Conservation (phyloP, 306 rosid species). For the Psophocarpus tetragonolobus region DNA sequence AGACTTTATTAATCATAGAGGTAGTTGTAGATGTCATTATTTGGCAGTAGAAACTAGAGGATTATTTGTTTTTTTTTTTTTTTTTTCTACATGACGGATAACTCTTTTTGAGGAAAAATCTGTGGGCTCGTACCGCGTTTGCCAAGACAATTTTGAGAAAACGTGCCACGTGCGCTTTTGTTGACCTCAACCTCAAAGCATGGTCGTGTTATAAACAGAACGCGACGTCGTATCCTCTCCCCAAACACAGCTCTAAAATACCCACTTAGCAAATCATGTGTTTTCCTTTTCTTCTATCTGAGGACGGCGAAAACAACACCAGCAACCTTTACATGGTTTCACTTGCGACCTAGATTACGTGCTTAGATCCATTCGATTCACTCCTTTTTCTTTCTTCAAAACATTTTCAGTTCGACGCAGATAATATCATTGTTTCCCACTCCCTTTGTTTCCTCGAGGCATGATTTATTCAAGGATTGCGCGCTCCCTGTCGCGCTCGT, state of each 20-base stretch:
- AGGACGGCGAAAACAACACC: not conserved
- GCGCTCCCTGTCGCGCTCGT: conserved; percentile 71
- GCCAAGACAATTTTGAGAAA: conserved; percentile 39
- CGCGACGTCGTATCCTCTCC: not conserved
- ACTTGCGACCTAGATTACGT: not conserved
- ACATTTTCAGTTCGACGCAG: not conserved
- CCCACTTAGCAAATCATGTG: not conserved
- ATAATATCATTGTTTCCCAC: not conserved
- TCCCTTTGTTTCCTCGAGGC: conserved; percentile 4
- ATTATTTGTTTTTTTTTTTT: too few species aligned
- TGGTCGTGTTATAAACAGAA: not conserved
- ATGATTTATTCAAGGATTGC: conserved; percentile 68
- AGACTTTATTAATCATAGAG: too few species aligned
- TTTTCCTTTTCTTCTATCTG: not conserved
- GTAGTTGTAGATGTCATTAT: too few species aligned
- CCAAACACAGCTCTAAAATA: conserved; percentile 21
- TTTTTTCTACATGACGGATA: not conserved
- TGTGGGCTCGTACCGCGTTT: conserved; percentile 44
- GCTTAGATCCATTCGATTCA: conserved; percentile 20
- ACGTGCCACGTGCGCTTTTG: conserved; percentile 33
- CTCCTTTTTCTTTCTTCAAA: not conserved
- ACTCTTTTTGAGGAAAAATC: not conserved
- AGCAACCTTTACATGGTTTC: not conserved
- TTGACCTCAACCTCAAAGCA: conserved; percentile 22
- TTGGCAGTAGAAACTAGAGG: too few species aligned